A percentile compares a stretch with the other conserved stretches of the same genome.
Evolutionary conservation across 2,329 filamentous ascomycete species (phyloP).

Genomic region (Aspergillus candidus): DNA sequence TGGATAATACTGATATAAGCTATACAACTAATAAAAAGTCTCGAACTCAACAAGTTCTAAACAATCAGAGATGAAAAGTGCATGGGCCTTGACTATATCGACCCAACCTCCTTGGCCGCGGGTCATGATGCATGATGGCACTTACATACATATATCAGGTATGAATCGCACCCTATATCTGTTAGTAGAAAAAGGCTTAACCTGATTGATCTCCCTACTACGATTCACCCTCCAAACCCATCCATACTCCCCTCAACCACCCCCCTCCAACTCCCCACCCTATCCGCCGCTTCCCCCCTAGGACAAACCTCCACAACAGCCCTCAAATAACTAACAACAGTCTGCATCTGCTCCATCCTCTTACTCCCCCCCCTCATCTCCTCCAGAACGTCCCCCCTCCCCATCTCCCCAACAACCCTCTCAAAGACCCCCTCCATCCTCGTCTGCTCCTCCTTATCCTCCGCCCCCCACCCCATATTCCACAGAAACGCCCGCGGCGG

Average conservation of each 20-base stretch:
- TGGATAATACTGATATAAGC: too few relatives aligned
- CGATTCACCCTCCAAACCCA: too few relatives aligned
- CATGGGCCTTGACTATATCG: too few relatives aligned
- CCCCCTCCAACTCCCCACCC: slow-evolving; percentile 11
- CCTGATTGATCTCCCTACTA: too few relatives aligned
- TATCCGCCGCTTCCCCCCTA: slow-evolving; percentile 16
- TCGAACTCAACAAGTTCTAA: too few relatives aligned
- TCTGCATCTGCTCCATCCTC: slow-evolving; percentile 23
- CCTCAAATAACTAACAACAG: slow-evolving; percentile 21
- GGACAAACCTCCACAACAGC: slow-evolving; percentile 28
- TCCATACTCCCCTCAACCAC: slow-evolving; percentile 8
- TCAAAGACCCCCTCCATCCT: slow-evolving; percentile 22
- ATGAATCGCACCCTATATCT: too few relatives aligned
- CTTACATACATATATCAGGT: too few relatives aligned
- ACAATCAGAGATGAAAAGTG: too few relatives aligned
- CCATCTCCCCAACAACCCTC: slow-evolving; percentile 15
- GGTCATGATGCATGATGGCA: too few relatives aligned
- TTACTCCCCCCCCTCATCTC: slow-evolving; percentile 7
- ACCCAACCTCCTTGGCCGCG: too few relatives aligned
- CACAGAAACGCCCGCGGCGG: slow-evolving; percentile 33
- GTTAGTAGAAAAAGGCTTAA: too few relatives aligned
- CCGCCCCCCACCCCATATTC: slow-evolving; percentile 20
- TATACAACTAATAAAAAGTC: too few relatives aligned
- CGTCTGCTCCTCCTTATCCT: slow-evolving; percentile 18
- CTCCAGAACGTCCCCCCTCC: slow-evolving; percentile 9